Conservation (phyloP, 1,284 basidiomycete species). For the Naganishia sp. region DNA sequence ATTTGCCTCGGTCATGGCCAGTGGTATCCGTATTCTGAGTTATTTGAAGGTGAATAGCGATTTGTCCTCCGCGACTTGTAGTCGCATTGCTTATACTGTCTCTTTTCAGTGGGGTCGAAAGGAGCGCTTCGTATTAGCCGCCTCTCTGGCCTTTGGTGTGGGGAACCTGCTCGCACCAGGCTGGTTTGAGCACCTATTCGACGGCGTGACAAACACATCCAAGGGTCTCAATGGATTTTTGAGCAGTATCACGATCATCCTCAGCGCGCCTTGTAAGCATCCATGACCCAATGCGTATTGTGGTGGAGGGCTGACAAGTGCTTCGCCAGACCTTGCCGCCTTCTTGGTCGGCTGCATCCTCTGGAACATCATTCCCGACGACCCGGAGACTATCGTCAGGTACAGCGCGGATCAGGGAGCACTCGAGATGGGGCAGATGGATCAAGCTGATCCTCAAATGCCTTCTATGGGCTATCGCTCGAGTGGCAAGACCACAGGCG, state of each 20-base stretch:
- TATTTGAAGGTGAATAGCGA: constrained; percentile 12
- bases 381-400: constrained; percentile 33
- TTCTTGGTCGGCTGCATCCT: constrained; percentile 68
- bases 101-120: constrained; percentile 71
- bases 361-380: constrained; percentile 65
- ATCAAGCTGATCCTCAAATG: constrained; percentile 1
- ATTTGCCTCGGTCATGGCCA: constrained; percentile 61
- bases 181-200: constrained; percentile 59
- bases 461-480: constrained; percentile 17
- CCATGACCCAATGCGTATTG: not conserved
- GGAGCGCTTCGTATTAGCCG: constrained; percentile 70
- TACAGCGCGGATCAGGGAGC: constrained; percentile 11
- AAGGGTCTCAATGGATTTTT: constrained; percentile 70
- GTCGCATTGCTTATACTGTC: constrained; percentile 51
- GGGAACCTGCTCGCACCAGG: constrained; percentile 60
- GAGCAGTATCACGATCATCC: constrained; percentile 72
- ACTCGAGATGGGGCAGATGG: constrained; percentile 26
- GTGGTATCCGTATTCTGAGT: constrained; percentile 26
- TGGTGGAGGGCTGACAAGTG: constrained; percentile 19
- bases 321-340: constrained; percentile 61
- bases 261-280: constrained; percentile 72
- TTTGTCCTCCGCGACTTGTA: constrained; percentile 18
- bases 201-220: constrained; percentile 62
- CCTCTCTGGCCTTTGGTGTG: constrained; percentile 70
- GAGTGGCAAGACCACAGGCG: constrained; percentile 5